Percentiles rank a stretch among this genome's conserved stretches.
Evolutionary conservation across 2,329 filamentous ascomycete species (phyloP).

Genomic region (Cladobotryum mycophilum): DNA sequence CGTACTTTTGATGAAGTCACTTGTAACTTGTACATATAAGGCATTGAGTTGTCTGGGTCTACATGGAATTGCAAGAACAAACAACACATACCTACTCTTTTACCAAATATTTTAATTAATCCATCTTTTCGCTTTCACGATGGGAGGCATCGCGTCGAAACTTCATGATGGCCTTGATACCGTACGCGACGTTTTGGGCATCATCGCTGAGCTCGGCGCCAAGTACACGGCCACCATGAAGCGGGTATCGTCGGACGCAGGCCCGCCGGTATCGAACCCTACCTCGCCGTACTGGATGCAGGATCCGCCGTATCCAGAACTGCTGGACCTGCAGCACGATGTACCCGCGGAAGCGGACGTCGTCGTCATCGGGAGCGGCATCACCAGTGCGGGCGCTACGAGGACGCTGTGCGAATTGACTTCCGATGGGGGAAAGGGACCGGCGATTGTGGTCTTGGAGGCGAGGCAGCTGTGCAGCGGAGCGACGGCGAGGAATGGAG

Average conservation of each 20-base stretch:
- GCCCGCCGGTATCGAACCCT: constrained; percentile 35
- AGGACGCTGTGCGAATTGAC: constrained; percentile 18
- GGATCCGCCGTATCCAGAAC: constrained; percentile 35
- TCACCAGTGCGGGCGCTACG: constrained; percentile 36
- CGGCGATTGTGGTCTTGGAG: constrained; percentile 41
- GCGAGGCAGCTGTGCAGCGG: constrained; percentile 44
- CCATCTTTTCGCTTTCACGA: constrained; percentile 11
- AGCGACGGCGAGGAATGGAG: constrained; percentile 49
- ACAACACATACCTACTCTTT: too few species aligned
- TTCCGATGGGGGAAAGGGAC: not conserved
- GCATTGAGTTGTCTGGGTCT: too few species aligned
- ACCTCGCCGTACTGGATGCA: constrained; percentile 42
- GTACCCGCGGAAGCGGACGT: constrained; percentile 39
- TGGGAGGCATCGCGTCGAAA: constrained; percentile 29
- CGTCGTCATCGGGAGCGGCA: constrained; percentile 50
- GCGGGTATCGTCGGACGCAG: constrained; percentile 28
- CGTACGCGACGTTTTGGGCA: constrained; percentile 19
- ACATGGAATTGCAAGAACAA: not conserved
- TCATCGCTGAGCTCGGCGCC: constrained; percentile 21
- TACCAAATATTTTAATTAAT: too few species aligned
- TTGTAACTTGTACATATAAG: too few species aligned
- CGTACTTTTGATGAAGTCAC: too few species aligned
- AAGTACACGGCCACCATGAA: constrained; percentile 23
- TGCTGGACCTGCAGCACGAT: constrained; percentile 27
- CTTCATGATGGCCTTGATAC: constrained; percentile 18